Evolutionary conservation across 176 grass and related monocot species (phyloP), one percentile per base, ranked within the genome.

Genomic region (Lolium perenne): DNA sequence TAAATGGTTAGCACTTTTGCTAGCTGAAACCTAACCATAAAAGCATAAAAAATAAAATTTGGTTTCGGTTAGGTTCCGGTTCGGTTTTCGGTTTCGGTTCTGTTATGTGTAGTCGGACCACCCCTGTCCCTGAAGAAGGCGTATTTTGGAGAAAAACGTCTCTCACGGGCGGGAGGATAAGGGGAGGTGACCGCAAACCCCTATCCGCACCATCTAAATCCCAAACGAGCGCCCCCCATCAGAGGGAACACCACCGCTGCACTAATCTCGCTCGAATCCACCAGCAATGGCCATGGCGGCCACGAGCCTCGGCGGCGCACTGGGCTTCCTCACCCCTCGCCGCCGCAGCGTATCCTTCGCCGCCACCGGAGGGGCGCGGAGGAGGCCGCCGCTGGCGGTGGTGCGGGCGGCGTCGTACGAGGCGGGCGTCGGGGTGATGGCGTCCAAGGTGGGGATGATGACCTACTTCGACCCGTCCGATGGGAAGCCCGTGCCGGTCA

Each of bases 361-460:
- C 15, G 41, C 0, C 1, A 46, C 56, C 43, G 82, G 16, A 1
- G 22, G 60, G 35, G 63, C 63, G 3, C 40, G 78, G 26, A 17
- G 58, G 83, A 70, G 57, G 55, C 66, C 56, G 22, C 35, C 63
- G 22, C 62, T 58, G 48, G 47, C 55, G 89, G 82, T 58, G 26
- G 87, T 80, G 51, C 86, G 70, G 22, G 73, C 73, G 23, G 87
- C 91, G 71, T 87, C 88, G 40, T 88, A 83, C 55, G 91, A 95
- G 61, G 93, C 91, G 23, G 91, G 93, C 15, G 85, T 98, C 35
- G 95, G 95, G 46, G 83, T 98, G 71, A 94, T 98, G 93, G 95
- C 89, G 8, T 95, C 95, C 65, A 98, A 95, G 91, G 91, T 98
- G 57, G 93, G 95, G 72, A 94, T 98, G 95, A 98, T 98, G 95